phyloP scores from a whole-genome alignment of 192 early-diverging fungal genomes.

The Linnemannia hyalina region DNA sequence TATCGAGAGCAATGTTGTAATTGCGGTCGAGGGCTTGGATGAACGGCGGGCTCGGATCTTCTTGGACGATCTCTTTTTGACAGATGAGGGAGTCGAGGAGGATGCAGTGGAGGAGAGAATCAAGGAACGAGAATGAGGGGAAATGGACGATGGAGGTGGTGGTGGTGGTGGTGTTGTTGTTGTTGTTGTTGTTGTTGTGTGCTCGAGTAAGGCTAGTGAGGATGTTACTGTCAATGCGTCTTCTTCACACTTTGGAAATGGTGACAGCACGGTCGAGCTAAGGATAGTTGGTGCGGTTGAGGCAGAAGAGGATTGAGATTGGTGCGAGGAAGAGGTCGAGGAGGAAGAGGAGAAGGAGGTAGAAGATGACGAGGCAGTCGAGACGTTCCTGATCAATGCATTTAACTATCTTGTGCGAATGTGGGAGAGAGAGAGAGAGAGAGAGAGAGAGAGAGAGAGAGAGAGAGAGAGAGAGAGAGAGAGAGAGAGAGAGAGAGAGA shows the following conservation, averaged over 20 bases:
- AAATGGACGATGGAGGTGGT: neutral
- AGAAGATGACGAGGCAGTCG: conserved; percentile 30
- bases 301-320: conserved; percentile 15
- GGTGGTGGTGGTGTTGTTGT: neutral
- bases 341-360: neutral
- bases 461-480: neutral
- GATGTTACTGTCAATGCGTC: neutral
- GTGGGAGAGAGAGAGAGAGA: neutral
- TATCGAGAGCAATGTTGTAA: conserved; percentile 46
- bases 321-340: neutral
- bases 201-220: neutral
- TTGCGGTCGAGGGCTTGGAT: conserved; percentile 2
- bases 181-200: neutral
- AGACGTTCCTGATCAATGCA: conserved; percentile 43
- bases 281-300: neutral
- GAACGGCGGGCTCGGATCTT: neutral
- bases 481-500: neutral
- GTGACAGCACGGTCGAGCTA: neutral
- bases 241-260: neutral
- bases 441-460: neutral
- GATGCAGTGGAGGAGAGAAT: neutral
- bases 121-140: neutral
- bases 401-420: conserved; percentile 11
- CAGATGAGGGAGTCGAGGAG: conserved; percentile 2
- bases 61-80: neutral